Conservation (phyloP, 345 rosid species). For the Firmiana major region DNA sequence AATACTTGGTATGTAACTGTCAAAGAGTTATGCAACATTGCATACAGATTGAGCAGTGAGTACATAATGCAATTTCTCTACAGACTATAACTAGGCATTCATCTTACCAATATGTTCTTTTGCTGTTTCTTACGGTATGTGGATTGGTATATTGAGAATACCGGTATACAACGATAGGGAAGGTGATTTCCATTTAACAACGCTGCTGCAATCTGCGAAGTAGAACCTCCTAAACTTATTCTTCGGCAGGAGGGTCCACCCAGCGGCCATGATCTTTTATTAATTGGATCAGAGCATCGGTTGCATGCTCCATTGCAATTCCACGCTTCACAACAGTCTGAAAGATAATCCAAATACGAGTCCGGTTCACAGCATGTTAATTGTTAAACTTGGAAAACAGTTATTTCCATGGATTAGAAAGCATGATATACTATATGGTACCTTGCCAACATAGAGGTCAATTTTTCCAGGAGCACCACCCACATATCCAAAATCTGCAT, state of each 20-base stretch:
- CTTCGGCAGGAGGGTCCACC: constrained; percentile 10
- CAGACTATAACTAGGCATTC: neutral
- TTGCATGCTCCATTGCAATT: constrained; percentile 79
- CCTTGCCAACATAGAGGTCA: constrained; percentile 96
- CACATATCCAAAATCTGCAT: constrained; percentile 95
- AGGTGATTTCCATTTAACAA: neutral
- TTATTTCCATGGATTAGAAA: neutral
- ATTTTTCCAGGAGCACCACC: constrained; percentile 99
- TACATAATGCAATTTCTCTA: neutral
- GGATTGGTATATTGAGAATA: neutral
- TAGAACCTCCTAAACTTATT: neutral
- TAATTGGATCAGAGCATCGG: constrained; percentile 82
- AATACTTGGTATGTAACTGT: too few relatives aligned
- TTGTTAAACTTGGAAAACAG: neutral
- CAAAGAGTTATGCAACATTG: neutral
- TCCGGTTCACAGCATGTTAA: neutral
- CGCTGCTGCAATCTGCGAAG: neutral
- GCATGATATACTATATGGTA: constrained; percentile 20
- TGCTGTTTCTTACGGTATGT: neutral
- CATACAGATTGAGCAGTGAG: neutral
- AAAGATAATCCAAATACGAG: constrained; percentile 10
- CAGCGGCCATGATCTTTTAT: constrained; percentile 84
- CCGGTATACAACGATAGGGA: too few relatives aligned
- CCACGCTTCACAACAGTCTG: constrained; percentile 98
- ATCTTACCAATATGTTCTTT: neutral